These are phyloP conservation scores for Bullera alba DNA, from an alignment of 768 basidiomycete species.

Conservation along the genomic window DNA sequence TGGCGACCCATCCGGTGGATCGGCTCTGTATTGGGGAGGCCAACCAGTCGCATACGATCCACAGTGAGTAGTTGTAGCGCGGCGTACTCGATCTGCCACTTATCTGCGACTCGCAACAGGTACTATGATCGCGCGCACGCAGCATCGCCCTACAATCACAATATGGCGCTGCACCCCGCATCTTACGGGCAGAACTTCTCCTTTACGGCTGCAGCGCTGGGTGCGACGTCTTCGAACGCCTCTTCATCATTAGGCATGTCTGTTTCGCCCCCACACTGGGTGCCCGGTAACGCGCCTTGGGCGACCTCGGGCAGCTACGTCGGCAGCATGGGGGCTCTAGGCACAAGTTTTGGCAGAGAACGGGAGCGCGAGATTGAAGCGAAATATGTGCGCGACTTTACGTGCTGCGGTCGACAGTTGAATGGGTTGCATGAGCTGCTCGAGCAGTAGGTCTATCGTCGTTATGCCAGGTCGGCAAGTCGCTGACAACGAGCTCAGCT, in stretches of 20 bases:
- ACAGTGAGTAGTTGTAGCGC: too few species aligned
- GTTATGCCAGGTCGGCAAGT: not conserved
- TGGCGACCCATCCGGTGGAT: too few species aligned
- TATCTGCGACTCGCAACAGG: too few species aligned
- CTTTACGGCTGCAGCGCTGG: not conserved
- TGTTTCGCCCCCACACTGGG: conserved; percentile 32
- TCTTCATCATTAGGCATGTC: conserved; percentile 22
- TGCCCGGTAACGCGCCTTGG: conserved; percentile 3
- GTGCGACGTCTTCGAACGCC: not conserved
- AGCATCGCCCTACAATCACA: too few species aligned
- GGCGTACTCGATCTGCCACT: too few species aligned
- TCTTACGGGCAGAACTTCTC: not conserved
- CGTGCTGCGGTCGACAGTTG: conserved; percentile 41
- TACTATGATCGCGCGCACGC: too few species aligned
- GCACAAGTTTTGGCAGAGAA: conserved; percentile 22
- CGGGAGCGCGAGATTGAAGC: conserved; percentile 42
- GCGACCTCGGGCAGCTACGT: not conserved
- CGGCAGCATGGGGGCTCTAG: conserved; percentile 23
- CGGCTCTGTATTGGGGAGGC: too few species aligned
- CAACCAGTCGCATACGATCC: too few species aligned
- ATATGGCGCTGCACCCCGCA: not conserved
- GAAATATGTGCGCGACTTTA: conserved; percentile 40
- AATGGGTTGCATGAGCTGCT: conserved; percentile 44
- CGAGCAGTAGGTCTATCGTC: conserved; percentile 44
- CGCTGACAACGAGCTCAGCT: conserved; percentile 22